These are phyloP conservation scores for Xylariaceae sp. DNA, from an alignment of 2,329 filamentous ascomycete species.

Conservation along the genomic window DNA sequence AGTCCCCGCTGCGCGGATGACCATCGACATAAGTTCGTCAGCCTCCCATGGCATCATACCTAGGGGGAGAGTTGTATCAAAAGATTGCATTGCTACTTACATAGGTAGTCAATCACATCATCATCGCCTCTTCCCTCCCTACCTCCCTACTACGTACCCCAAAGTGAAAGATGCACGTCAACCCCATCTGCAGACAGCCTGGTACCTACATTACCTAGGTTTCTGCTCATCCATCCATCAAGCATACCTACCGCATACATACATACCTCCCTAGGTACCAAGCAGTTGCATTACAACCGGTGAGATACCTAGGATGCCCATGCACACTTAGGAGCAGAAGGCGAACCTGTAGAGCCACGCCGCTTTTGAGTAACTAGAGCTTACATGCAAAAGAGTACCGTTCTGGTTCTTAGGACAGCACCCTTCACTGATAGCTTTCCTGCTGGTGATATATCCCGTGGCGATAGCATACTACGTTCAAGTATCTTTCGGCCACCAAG, in stretches of 20 bases:
- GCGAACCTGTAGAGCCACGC: too few relatives aligned
- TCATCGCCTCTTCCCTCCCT: not conserved
- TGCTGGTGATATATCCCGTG: too few relatives aligned
- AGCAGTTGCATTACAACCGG: slow-evolving; percentile 28
- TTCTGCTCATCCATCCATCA: slow-evolving; percentile 1
- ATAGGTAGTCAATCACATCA: slow-evolving; percentile 5
- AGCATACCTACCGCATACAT: slow-evolving; percentile 6
- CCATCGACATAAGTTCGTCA: slow-evolving; percentile 23
- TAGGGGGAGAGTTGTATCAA: slow-evolving; percentile 20
- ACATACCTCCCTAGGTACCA: too few relatives aligned
- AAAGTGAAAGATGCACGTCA: slow-evolving; percentile 19
- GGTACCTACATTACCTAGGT: not conserved
- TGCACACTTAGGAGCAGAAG: too few relatives aligned
- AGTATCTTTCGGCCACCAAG: too few relatives aligned
- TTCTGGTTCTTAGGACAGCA: too few relatives aligned
- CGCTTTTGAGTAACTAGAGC: too few relatives aligned
- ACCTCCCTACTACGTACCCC: too few relatives aligned
- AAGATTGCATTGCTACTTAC: not conserved
- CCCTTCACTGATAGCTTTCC: too few relatives aligned
- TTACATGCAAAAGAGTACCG: too few relatives aligned
- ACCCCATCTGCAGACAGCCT: not conserved
- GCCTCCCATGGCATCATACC: slow-evolving; percentile 25
- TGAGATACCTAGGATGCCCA: too few relatives aligned
- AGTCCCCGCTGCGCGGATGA: slow-evolving; percentile 23
- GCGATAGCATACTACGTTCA: too few relatives aligned